Evolutionary conservation across 768 basidiomycete genomes (phyloP).

Genomic region (Hygrophoropsis aurantiaca): DNA sequence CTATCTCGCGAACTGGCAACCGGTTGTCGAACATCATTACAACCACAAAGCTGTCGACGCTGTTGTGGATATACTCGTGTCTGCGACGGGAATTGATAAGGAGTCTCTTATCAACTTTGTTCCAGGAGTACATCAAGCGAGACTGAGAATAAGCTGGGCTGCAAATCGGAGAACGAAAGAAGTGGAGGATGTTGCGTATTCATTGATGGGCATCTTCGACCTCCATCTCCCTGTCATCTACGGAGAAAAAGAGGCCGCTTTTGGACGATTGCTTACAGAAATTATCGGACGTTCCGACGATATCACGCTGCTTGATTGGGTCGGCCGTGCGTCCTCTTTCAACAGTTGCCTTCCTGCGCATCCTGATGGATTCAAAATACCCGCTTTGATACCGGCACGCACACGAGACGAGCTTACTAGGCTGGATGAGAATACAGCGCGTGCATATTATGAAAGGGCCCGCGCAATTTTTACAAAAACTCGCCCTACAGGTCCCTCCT

Average conservation of each 20-base stretch:
- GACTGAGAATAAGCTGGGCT: neutral
- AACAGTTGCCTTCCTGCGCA: conserved; percentile 1
- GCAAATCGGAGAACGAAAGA: neutral
- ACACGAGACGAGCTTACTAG: too few species aligned
- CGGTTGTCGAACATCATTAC: conserved; percentile 1
- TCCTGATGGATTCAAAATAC: too few species aligned
- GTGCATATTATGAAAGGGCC: too few species aligned
- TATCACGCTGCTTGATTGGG: neutral
- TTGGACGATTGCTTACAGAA: neutral
- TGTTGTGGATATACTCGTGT: conserved; percentile 1
- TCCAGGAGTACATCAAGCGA: neutral
- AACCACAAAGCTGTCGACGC: conserved; percentile 7
- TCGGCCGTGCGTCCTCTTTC: neutral
- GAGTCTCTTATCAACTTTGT: neutral
- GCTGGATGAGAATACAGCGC: too few species aligned
- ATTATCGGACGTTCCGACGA: neutral
- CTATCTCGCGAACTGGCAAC: conserved; percentile 3
- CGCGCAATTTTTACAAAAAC: too few species aligned
- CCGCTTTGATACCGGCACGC: too few species aligned
- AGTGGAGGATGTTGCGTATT: neutral
- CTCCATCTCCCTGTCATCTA: neutral
- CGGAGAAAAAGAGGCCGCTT: neutral
- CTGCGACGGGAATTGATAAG: neutral
- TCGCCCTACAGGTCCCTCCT: too few species aligned
- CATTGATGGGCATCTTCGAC: neutral